Evolutionary conservation across 2,329 filamentous ascomycete genomes (phyloP), one percentile per base, ranked within the genome.

Genomic region (Stagonosporopsis vannaccii): DNA sequence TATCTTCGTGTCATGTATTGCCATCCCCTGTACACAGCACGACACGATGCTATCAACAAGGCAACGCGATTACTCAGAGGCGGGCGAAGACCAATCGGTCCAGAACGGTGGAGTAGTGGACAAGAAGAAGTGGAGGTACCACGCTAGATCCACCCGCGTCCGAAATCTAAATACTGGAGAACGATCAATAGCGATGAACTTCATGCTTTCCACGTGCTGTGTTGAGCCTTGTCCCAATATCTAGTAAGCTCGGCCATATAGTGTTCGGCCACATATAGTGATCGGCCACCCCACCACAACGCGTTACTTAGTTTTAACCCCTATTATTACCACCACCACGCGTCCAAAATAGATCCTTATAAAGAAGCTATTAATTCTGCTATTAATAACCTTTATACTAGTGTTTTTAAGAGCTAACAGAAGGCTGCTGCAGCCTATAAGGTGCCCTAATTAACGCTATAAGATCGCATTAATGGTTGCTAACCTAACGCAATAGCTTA

Each of bases 361-460:
- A 49, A 65, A 28, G 2, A 17, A n/a, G 56, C 54, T 44, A 56
- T 65, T 30, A 7, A 51, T 40, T 9, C 19, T 17, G 58, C 60
- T 55, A 59, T 65, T 26, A 1, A 6, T n/a, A 43, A 62, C 49
- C 51, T 52, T 39, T 44, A 51, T 53, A 8, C 55, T 40, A 39
- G 62, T 48, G n/a, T 59, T 58, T 62, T 32, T n/a, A n/a, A n/a
- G n/a, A n/a, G n/a, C n/a, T n/a, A n/a, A n/a, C n/a, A n/a, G n/a
- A n/a, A n/a, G n/a, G 48, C 48, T 19, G 51, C 57, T 22, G 47
- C 48, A 40, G 55, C 55, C 41, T 59, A 51, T 30, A 36, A 47
- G 11, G 28, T 61, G 15, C 45, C 49, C 17, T 20, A 20, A 42
- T 49, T 30, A 11, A 57, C 57, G 9, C 40, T 63, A 0, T 41